Evolutionary conservation across 2,329 filamentous ascomycete species (phyloP), one percentile per base, ranked within the genome.

Genomic region (Pseudogymnoascus sp.): DNA sequence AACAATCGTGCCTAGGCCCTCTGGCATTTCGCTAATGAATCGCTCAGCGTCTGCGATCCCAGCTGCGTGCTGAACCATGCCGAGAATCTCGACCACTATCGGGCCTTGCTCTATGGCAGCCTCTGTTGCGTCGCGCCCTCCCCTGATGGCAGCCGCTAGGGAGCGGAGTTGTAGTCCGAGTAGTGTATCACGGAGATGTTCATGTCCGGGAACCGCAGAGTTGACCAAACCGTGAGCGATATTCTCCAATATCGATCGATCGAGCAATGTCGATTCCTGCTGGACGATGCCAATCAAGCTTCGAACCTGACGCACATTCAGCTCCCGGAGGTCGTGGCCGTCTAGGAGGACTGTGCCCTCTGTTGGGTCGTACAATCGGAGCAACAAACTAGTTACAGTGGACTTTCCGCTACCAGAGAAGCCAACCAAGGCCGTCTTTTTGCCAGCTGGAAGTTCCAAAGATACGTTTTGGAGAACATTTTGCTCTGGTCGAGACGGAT

Each of bases 321-420:
- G 41, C 13, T 75, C 68, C 4, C 73, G 70, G 57, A 78, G 69
- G 60, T 74, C 68, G 19, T 74, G 71, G 10, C 73, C 75, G 66
- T 78, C 77, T 13, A 79, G 72, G 13, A 69, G 68, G 14, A 79
- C 75, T 4, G 64, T 65, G 10, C 76, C 77, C 65, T 61, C 54
- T 6, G 51, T 68, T 2, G 73, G 74, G 34, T 69, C 82, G 68
- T 95, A 92, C 0, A 97, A 79, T 0, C 88, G 85, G 3, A 96
- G 77, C 0, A 98, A 79, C 0, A 98, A 77, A 0, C 89, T 84
- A 0, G 89, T 82, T 37, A 97, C 81, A 0, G 93, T 97, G 13
- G 89, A 93, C 77, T 99, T 98, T 0, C 95, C 93, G n/a, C 89
- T 90, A 0, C 95, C 93, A 0, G 92, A 96, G 0, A 84, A 78